These are phyloP conservation scores for Botrytis byssoidea DNA, from an alignment of 2,329 filamentous ascomycete species.

Conservation along the genomic window DNA sequence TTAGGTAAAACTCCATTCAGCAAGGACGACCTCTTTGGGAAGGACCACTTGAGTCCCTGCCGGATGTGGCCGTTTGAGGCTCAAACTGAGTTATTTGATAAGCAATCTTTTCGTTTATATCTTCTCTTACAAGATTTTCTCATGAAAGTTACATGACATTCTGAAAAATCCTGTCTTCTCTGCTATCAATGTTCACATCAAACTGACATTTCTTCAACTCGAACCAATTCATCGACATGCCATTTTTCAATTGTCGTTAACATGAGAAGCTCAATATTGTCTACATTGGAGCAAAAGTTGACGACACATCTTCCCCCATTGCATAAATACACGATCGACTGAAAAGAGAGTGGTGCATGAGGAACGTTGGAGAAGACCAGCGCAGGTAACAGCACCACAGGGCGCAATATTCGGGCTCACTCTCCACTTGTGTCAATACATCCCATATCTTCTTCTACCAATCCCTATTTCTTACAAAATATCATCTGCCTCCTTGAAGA, in stretches of 20 bases:
- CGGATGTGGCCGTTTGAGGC: neutral
- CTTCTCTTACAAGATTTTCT: neutral
- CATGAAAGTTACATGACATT: neutral
- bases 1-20: neutral
- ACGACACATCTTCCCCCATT: neutral
- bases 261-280: accelerated
- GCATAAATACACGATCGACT: neutral
- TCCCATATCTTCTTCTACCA: too few relatives aligned
- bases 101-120: neutral
- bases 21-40: neutral
- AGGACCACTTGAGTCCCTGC: neutral
- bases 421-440: too few relatives aligned
- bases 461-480: too few relatives aligned
- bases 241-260: too few relatives aligned
- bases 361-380: too few relatives aligned
- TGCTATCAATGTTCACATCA: neutral
- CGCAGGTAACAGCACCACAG: too few relatives aligned
- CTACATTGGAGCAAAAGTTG: too few relatives aligned
- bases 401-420: too few relatives aligned
- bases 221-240: neutral
- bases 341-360: neutral
- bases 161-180: neutral
- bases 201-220: neutral
- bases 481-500: too few relatives aligned
- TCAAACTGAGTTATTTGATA: neutral